These are phyloP conservation scores for Mortierella sp. DNA, from an alignment of 371 early-diverging fungal species.

Conservation along the genomic window DNA sequence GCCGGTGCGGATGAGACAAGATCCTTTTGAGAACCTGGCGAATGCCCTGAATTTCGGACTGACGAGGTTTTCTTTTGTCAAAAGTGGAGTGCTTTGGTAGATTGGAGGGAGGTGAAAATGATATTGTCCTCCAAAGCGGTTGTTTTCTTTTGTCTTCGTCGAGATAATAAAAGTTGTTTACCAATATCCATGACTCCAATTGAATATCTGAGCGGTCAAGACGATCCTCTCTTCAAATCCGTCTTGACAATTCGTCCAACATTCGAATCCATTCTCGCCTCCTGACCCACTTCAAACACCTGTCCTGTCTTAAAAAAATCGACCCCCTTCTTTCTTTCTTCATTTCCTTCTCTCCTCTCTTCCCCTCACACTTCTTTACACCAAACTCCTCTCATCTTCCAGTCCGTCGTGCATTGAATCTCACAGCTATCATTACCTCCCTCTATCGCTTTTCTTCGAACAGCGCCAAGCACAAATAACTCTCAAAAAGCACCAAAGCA, in stretches of 20 bases:
- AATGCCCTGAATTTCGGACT: slow-evolving; percentile 10
- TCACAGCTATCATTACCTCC: neutral
- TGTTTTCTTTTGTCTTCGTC: too few species aligned
- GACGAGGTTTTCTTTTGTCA: slow-evolving; percentile 35
- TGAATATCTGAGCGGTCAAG: too few species aligned
- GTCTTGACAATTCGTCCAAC: neutral
- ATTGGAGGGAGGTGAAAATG: too few species aligned
- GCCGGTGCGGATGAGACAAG: neutral
- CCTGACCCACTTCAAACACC: neutral
- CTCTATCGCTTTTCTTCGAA: neutral
- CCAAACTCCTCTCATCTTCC: neutral
- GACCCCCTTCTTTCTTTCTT: neutral
- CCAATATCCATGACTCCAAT: too few species aligned
- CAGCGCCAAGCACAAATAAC: neutral
- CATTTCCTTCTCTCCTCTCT: neutral
- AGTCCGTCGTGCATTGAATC: neutral
- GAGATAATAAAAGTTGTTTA: too few species aligned
- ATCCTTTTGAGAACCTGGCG: neutral
- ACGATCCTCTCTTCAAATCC: neutral
- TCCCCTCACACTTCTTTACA: neutral
- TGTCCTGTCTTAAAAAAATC: neutral
- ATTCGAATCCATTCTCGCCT: slow-evolving; percentile 1
- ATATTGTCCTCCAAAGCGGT: too few species aligned
- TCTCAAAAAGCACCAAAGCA: neutral
- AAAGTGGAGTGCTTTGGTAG: neutral